A percentile compares a stretch with the other conserved stretches of the same genome.
phyloP scores from a whole-genome alignment of 306 rosid species.

The Cucurbita ficifolia region DNA sequence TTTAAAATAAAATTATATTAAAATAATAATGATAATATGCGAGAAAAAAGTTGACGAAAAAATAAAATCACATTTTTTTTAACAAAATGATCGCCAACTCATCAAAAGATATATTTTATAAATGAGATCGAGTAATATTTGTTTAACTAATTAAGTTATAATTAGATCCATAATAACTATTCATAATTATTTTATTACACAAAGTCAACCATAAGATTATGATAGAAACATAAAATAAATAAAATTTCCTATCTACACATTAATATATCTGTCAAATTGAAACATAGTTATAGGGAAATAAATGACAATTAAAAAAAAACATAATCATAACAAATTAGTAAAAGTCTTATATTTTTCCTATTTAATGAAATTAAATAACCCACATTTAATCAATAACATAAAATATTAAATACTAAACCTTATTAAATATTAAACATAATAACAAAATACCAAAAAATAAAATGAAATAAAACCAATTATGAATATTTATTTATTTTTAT shows the following conservation, averaged over 20 bases:
- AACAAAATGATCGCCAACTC: too few species aligned
- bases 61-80: too few species aligned
- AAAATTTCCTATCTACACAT: neutral
- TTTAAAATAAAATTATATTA: too few species aligned
- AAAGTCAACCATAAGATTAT: neutral
- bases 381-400: neutral
- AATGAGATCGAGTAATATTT: neutral
- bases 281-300: neutral
- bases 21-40: too few species aligned
- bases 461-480: neutral
- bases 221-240: neutral
- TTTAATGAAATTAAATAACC: neutral
- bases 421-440: too few species aligned
- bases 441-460: neutral
- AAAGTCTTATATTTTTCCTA: neutral
- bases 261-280: neutral
- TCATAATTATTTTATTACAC: neutral
- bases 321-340: neutral
- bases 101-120: too few species aligned
- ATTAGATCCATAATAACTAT: neutral
- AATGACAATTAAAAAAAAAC: neutral
- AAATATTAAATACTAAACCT: neutral
- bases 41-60: too few species aligned
- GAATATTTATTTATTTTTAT: neutral
- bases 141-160: neutral